Evolutionary conservation across 1,284 basidiomycete genomes (phyloP).

Genomic region (Heliocybe sulcata): DNA sequence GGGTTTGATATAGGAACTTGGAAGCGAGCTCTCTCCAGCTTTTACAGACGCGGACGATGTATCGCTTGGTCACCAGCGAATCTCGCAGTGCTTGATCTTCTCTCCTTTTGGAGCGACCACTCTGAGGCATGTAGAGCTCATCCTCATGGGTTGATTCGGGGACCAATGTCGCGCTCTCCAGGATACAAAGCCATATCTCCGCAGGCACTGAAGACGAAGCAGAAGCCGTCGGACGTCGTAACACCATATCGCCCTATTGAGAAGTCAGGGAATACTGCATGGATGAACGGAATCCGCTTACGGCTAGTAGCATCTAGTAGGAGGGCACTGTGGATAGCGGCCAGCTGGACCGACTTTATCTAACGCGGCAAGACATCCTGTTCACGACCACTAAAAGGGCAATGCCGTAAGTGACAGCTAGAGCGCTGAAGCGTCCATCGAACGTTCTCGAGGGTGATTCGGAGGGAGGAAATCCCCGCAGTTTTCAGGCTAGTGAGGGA

Average conservation of each 20-base stretch:
- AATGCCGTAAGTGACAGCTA: background rate
- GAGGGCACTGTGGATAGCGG: background rate
- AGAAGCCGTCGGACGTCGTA: background rate
- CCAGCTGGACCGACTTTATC: background rate
- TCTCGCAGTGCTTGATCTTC: conserved; percentile 7
- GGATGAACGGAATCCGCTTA: background rate
- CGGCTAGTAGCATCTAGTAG: background rate
- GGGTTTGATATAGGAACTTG: conserved; percentile 20
- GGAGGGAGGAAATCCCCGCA: background rate
- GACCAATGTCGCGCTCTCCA: conserved; percentile 22
- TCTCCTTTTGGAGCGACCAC: conserved; percentile 4
- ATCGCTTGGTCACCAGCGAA: conserved; percentile 23
- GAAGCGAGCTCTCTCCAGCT: conserved; percentile 26
- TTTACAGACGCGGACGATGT: conserved; percentile 29
- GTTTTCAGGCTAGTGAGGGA: background rate
- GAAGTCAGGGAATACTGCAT: background rate
- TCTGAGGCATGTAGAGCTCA: conserved; percentile 9
- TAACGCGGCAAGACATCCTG: background rate
- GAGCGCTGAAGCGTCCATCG: background rate
- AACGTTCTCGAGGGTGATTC: background rate
- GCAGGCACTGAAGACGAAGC: conserved; percentile 18
- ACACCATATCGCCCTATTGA: background rate
- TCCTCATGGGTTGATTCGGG: conserved; percentile 19
- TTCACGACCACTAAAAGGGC: background rate
- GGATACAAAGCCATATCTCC: conserved; percentile 28